Evolutionary conservation across 371 early-diverging fungal species (phyloP).

Genomic region (Mucor racemosus): DNA sequence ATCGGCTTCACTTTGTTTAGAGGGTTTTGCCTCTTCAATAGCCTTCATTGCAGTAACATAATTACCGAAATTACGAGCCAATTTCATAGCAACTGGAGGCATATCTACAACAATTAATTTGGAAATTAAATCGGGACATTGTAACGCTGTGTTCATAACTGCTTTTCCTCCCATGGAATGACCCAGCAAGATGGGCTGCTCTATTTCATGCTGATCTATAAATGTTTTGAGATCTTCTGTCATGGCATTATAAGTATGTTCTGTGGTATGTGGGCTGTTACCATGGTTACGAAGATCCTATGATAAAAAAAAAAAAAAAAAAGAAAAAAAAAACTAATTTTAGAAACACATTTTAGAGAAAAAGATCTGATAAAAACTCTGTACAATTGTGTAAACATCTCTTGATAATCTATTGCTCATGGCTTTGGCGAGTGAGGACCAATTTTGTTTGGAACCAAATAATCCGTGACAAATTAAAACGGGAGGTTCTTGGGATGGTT

Average conservation of each 20-base stretch:
- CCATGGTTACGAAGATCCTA: constrained; percentile 95
- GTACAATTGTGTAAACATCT: constrained; percentile 68
- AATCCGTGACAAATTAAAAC: constrained; percentile 86
- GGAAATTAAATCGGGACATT: constrained; percentile 56
- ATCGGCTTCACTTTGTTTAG: constrained; percentile 77
- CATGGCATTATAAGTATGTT: constrained; percentile 83
- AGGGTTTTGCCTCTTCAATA: constrained; percentile 62
- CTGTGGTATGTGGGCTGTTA: constrained; percentile 74
- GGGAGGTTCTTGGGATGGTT: constrained; percentile 35
- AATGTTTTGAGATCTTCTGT: constrained; percentile 74
- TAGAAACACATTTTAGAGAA: neutral
- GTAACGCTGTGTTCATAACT: constrained; percentile 82
- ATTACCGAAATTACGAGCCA: constrained; percentile 59
- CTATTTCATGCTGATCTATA: constrained; percentile 58
- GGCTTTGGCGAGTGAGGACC: constrained; percentile 83
- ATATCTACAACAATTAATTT: constrained; percentile 88
- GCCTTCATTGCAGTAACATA: constrained; percentile 73
- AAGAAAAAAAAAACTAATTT: neutral
- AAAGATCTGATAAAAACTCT: neutral
- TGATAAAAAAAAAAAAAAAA: too few relatives aligned
- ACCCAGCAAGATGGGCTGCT: constrained; percentile 72
- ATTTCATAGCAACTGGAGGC: constrained; percentile 66
- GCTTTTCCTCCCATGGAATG: constrained; percentile 97
- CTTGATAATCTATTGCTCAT: constrained; percentile 65
- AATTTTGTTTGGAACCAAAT: constrained; percentile 95